A percentile compares a stretch with the other conserved stretches of the same genome.
Conservation (phyloP, 306 rosid genomes). For the Morella rubra region DNA sequence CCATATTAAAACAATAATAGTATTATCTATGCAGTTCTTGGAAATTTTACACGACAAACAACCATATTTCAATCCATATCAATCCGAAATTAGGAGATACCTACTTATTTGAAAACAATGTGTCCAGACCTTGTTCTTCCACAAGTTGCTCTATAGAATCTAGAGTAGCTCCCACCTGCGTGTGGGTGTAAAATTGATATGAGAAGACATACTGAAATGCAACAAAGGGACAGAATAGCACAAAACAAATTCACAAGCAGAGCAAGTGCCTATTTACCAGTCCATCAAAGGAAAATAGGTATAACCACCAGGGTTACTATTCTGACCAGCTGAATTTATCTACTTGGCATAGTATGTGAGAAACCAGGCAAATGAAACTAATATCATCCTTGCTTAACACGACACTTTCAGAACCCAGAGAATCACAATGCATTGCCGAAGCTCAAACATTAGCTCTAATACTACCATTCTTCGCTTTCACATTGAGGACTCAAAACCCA, state of each 20-base stretch:
- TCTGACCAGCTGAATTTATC: background rate
- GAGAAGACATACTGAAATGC: slow-evolving; percentile 13
- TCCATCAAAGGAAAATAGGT: background rate
- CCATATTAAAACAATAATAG: background rate
- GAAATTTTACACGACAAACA: slow-evolving; percentile 12
- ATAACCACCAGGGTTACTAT: background rate
- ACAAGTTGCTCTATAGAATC: slow-evolving; percentile 75
- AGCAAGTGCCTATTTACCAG: background rate
- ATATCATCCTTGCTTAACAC: too few species aligned
- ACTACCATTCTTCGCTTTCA: too few species aligned
- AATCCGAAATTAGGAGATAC: slow-evolving; percentile 34
- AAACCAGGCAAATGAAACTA: background rate
- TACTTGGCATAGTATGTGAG: background rate
- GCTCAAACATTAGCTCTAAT: too few species aligned
- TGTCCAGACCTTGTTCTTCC: slow-evolving; percentile 74
- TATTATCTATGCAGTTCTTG: slow-evolving; percentile 11
- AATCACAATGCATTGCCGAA: too few species aligned
- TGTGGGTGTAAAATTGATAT: slow-evolving; percentile 20
- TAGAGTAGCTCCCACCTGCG: slow-evolving; percentile 71
- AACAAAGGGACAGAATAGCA: background rate
- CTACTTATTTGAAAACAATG: slow-evolving; percentile 52
- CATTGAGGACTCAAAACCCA: too few species aligned
- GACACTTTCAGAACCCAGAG: background rate
- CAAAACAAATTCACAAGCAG: background rate
- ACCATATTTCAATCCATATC: background rate